Conservation (phyloP, 2,329 filamentous ascomycete genomes). For the Dothistroma pini region DNA sequence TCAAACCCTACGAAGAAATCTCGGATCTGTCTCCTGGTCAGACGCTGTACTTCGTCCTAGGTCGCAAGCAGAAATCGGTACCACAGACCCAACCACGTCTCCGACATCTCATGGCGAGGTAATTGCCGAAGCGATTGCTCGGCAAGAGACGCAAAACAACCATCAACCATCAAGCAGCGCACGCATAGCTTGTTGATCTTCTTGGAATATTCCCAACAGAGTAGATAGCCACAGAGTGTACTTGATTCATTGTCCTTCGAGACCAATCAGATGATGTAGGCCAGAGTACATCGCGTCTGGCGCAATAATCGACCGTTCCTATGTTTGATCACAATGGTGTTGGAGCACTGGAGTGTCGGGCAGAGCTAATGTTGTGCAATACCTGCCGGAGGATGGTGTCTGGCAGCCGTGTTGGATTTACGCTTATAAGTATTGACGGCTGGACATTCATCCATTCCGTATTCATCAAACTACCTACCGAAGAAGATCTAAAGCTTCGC, state of each 20-base stretch:
- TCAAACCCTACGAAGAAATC: background rate
- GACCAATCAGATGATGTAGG: background rate
- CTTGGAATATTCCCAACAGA: background rate
- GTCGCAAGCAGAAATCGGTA: background rate
- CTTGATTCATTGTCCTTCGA: background rate
- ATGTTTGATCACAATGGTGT: background rate
- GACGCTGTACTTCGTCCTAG: background rate
- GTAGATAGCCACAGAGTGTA: too few relatives aligned
- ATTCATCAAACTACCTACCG: background rate
- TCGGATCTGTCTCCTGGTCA: background rate
- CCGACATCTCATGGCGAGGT: background rate
- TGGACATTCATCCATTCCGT: background rate
- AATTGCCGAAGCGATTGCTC: background rate
- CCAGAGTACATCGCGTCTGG: background rate
- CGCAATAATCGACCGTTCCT: background rate
- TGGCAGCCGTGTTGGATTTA: background rate
- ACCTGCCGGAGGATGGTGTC: background rate
- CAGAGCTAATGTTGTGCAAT: background rate
- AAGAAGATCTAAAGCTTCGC: slow-evolving; percentile 38
- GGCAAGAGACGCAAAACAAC: background rate
- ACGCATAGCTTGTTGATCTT: background rate
- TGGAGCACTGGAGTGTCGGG: background rate
- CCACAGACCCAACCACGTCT: background rate
- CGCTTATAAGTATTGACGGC: background rate
- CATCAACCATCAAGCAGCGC: background rate